Evolutionary conservation across 1,284 basidiomycete species (phyloP), one percentile per base, ranked within the genome.

Genomic region (Ustilago nuda): DNA sequence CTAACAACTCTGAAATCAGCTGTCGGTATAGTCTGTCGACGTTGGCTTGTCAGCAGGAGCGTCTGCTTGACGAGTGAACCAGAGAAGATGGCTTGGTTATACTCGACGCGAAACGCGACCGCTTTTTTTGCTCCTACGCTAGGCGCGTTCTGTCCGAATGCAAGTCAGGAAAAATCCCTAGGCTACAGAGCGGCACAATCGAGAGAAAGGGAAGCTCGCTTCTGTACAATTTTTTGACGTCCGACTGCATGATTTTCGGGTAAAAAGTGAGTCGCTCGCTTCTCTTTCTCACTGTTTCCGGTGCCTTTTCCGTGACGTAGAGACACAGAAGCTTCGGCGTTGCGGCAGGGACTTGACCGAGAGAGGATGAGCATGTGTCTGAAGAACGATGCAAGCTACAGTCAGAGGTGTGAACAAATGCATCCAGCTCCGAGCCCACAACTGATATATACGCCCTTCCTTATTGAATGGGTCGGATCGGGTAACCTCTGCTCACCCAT

Each of bases 181-280:
- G 0, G 48, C 50, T 23, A 12, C 19, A 13, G 53, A n/a, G n/a
- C 6, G 33, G 15, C 5, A 27, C 19, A 57, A 36, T 2, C 23
- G 23, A 41, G 19, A n/a, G 17, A 57, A 19, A n/a, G 17, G 35
- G 23, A 23, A 33, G 15, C 39, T 41, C 37, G 55, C 19, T 35
- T 43, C 19, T 41, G 46, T 36, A 59, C 11, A 27, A 50, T 8
- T 53, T 61, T 51, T 61, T 53, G 58, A 61, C 58, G 58, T 61
- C 58, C 50, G 58, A 41, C 51, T 53, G 50, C 58, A 61, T 61
- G 57, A 61, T 33, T 53, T 35, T 50, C 23, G 51, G 37, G 39
- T n/a, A 50, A 9, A 35, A 53, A 45, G 43, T 45, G 43, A 45
- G 32, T 36, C 50, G 45, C 58, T 60, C 45, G 46, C 57, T 59